Percentiles rank a stretch among this genome's conserved stretches.
These are phyloP conservation scores for Xylaria intraflava DNA, from an alignment of 495 filamentous ascomycete genomes.

Conservation along the genomic window DNA sequence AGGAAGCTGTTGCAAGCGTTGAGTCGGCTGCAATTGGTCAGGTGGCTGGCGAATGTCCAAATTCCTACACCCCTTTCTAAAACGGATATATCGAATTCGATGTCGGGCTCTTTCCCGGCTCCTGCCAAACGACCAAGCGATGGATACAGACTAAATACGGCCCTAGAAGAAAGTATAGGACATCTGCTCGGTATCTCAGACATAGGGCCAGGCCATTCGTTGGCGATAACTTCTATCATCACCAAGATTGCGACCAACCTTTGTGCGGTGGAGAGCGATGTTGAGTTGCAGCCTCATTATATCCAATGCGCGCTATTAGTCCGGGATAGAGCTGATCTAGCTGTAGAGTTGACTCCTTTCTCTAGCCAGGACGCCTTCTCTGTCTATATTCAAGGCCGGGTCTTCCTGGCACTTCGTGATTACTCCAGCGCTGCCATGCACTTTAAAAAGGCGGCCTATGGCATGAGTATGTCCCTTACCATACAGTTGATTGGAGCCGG, in stretches of 20 bases:
- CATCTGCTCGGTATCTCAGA: slow-evolving; percentile 44
- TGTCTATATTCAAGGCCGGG: slow-evolving; percentile 78
- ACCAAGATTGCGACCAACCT: slow-evolving; percentile 50
- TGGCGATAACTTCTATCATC: slow-evolving; percentile 38
- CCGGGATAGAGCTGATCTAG: slow-evolving; percentile 62
- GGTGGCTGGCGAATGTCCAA: slow-evolving; percentile 67
- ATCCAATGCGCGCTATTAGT: slow-evolving; percentile 68
- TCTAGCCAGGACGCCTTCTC: slow-evolving; percentile 61
- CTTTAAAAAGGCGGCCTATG: slow-evolving; percentile 78
- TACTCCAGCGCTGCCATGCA: slow-evolving; percentile 62
- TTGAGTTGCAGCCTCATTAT: slow-evolving; percentile 41
- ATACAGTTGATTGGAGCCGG: not conserved
- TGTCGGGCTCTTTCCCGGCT: slow-evolving; percentile 18
- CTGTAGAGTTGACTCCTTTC: slow-evolving; percentile 68
- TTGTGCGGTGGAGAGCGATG: slow-evolving; percentile 45
- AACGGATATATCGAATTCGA: slow-evolving; percentile 25
- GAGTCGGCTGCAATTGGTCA: slow-evolving; percentile 66
- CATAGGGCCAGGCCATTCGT: slow-evolving; percentile 14
- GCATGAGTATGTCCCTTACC: slow-evolving; percentile 57
- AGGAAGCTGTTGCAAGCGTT: slow-evolving; percentile 58
- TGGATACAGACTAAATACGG: slow-evolving; percentile 39
- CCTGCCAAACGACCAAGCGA: slow-evolving; percentile 29
- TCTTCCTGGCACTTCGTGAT: slow-evolving; percentile 66
- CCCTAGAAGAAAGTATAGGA: slow-evolving; percentile 43
- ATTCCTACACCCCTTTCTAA: slow-evolving; percentile 35